A percentile compares a stretch with the other conserved stretches of the same genome.
phyloP scores from a whole-genome alignment of 257 asterid genomes.

The Ilex aquifolium region DNA sequence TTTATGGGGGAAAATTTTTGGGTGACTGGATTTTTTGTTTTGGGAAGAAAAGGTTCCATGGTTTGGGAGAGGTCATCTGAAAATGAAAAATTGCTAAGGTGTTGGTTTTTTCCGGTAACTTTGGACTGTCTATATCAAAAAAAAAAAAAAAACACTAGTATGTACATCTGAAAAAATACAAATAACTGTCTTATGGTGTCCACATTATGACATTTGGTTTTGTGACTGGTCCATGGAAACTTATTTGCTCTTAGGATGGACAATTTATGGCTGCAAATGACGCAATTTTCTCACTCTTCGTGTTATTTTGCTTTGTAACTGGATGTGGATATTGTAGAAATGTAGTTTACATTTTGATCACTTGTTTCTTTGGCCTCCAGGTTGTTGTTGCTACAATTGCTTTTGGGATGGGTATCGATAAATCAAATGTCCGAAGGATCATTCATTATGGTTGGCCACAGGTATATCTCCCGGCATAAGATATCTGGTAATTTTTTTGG shows the following conservation, averaged over 20 bases:
- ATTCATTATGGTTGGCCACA: slow-evolving; percentile 93
- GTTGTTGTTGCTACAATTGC: slow-evolving; percentile 87
- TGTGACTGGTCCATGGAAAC: not conserved
- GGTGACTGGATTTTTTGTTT: too few relatives aligned
- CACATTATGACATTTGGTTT: too few relatives aligned
- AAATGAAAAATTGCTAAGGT: too few relatives aligned
- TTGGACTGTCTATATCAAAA: too few relatives aligned
- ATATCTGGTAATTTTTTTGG: not conserved
- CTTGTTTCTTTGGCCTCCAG: slow-evolving; percentile 27
- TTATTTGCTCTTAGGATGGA: not conserved
- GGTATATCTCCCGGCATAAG: slow-evolving; percentile 25
- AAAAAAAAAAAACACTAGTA: too few relatives aligned
- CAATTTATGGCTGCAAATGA: not conserved
- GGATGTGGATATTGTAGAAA: slow-evolving; percentile 2
- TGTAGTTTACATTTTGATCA: slow-evolving; percentile 6
- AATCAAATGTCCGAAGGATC: slow-evolving; percentile 63
- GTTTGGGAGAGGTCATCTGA: too few relatives aligned
- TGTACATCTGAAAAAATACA: too few relatives aligned
- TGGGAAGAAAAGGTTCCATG: too few relatives aligned
- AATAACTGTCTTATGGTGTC: too few relatives aligned
- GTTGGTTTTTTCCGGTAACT: too few relatives aligned
- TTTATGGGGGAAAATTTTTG: too few relatives aligned
- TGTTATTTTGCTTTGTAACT: slow-evolving; percentile 1
- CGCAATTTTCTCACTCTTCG: not conserved
- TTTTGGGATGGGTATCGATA: slow-evolving; percentile 91